These are phyloP conservation scores for Fusarium brevicatenulatum DNA, from an alignment of 2,329 filamentous ascomycete species.

Conservation along the genomic window DNA sequence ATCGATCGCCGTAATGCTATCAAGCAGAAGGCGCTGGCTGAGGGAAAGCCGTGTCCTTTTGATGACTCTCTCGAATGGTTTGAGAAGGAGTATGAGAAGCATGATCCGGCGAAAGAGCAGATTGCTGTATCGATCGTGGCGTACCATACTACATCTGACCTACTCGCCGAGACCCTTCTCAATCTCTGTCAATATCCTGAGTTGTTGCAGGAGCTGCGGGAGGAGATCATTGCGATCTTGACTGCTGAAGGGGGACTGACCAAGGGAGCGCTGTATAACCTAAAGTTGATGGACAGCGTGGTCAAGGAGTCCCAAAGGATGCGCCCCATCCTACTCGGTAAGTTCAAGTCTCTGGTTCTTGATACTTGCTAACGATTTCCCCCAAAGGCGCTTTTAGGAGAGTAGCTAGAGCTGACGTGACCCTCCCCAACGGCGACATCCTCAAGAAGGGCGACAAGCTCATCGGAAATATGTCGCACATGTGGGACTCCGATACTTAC, in stretches of 20 bases:
- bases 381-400: not conserved
- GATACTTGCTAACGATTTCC: no score
- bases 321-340: conserved; percentile 52
- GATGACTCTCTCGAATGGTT: conserved; percentile 65
- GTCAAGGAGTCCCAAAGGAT: conserved; percentile 62
- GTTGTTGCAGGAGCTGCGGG: conserved; percentile 51
- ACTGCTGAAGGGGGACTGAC: conserved; percentile 48
- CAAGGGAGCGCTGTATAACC: conserved; percentile 54
- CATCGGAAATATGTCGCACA: not conserved
- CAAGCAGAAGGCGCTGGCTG: conserved; percentile 7
- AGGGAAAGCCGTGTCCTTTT: not conserved
- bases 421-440: not conserved
- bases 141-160: conserved; percentile 62
- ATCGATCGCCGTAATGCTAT: conserved; percentile 46
- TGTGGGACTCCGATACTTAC: not conserved
- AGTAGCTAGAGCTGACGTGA: not conserved
- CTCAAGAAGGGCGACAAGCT: conserved; percentile 6
- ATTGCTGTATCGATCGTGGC: conserved; percentile 55
- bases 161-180: conserved; percentile 28
- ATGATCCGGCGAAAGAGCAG: conserved; percentile 27
- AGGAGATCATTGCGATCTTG: conserved; percentile 49
- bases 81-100: conserved; percentile 54
- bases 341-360: not conserved
- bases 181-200: conserved; percentile 53
- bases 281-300: conserved; percentile 60